Evolutionary conservation across 2,329 filamentous ascomycete genomes (phyloP).

Genomic region (Botrytis paeoniae): DNA sequence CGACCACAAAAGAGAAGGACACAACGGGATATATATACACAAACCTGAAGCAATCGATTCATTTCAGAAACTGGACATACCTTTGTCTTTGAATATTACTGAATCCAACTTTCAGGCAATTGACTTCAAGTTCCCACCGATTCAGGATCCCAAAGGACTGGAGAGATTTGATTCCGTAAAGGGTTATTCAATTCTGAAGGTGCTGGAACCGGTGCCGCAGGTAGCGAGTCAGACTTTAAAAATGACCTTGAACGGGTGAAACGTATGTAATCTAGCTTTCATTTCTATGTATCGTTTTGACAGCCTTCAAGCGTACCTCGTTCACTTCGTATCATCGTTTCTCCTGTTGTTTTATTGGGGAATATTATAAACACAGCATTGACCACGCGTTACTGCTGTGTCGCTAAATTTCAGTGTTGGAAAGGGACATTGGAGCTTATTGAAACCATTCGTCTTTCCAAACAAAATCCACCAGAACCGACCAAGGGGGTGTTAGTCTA

Average conservation of each 20-base stretch:
- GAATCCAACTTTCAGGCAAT: rapidly evolving
- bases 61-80: background rate
- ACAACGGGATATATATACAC: background rate
- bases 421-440: background rate
- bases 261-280: background rate
- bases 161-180: background rate
- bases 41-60: rapidly evolving
- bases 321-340: background rate
- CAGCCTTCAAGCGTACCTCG: background rate
- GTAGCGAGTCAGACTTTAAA: rapidly evolving
- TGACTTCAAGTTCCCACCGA: background rate
- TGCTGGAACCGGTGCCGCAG: background rate
- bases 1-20: background rate
- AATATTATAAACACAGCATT: background rate
- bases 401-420: background rate
- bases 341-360: background rate
- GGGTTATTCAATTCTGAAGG: background rate
- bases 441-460: background rate
- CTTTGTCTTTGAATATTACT: background rate
- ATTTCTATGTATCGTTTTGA: background rate
- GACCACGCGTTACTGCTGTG: background rate
- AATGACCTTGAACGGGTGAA: background rate
- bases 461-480: background rate
- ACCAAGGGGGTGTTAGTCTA: background rate
- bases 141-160: too few species aligned